Evolutionary conservation across 345 rosid genomes (phyloP), one percentile per base, ranked within the genome.

Genomic region (Anastatica hierochuntica): DNA sequence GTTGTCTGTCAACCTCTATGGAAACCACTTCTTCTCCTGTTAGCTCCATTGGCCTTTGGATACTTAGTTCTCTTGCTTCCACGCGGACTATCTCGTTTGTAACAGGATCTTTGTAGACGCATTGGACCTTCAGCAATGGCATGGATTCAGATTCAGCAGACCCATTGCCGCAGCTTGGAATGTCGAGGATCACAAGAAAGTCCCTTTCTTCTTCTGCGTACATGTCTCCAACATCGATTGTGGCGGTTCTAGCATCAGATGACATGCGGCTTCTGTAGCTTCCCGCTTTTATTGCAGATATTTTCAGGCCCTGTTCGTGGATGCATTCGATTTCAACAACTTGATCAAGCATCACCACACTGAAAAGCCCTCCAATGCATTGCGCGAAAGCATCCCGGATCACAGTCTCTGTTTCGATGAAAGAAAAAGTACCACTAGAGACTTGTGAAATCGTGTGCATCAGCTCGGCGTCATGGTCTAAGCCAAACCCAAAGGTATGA

Each of bases 341-440:
- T 14, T 80, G 71, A 45, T 83, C 95, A 66, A 84, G 96, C 56
- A 70, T 76, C 12, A 88, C 95, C 18, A 87, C 95, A 46, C 95
- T 90, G 51, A 90, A 69, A 62, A 90, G 81, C 20, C 98, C 98
- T 29, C 96, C 98, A 60, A 90, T 84, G 72, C 98, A 90, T 40
- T 90, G 98, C 8, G 98, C 98, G 76, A 90, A 84, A 17, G 98
- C 96, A 69, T 90, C 98, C 68, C 79, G 96, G 37, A 90, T 84
- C 63, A 77, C 81, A 58, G 64, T 69, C 70, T 84, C 96, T 5
- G 84, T 77, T 73, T 88, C 98, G 12, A 88, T 81, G 64, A 92
- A 92, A 26, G 98, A 88, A 73, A 92, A 92, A 4, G 96, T 92
- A 15, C 98, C 98, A 17, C 90, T 79, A 1, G 94, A 82, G 44